These are phyloP conservation scores for Paspalum vaginatum DNA, from an alignment of 176 grass and related monocot genomes.

Conservation along the genomic window DNA sequence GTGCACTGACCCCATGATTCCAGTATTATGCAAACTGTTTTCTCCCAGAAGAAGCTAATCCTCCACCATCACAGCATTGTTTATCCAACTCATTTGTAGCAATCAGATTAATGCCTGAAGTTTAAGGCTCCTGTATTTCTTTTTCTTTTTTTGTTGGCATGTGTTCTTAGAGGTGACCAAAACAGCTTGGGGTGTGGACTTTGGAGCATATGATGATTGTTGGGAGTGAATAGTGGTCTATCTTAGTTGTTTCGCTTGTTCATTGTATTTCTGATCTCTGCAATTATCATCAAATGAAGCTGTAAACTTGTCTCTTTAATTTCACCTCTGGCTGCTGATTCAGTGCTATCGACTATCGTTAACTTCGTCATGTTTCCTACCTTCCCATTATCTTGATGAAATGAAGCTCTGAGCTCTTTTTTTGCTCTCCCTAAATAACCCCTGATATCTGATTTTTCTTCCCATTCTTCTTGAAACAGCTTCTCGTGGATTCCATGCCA, in stretches of 20 bases:
- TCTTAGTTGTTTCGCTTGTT: background rate
- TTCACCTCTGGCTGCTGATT: background rate
- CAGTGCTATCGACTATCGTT: background rate
- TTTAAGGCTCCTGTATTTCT: background rate
- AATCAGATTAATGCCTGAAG: background rate
- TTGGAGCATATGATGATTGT: background rate
- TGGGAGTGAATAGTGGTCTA: background rate
- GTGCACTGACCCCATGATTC: background rate
- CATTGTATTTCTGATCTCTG: background rate
- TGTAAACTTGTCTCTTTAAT: background rate
- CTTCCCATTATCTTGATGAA: background rate
- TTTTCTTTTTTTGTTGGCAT: background rate
- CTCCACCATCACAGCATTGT: background rate
- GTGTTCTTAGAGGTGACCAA: background rate
- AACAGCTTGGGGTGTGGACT: background rate
- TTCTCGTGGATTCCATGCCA: slow-evolving; percentile 71
- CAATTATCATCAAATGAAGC: background rate
- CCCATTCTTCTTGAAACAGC: slow-evolving; percentile 45
- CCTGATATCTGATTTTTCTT: slow-evolving; percentile 3
- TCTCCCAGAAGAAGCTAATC: background rate
- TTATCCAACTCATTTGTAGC: background rate
- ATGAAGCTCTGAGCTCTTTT: background rate
- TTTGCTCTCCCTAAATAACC: background rate
- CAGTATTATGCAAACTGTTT: background rate
- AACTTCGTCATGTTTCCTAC: background rate